Base-by-base conservation (phyloP, 2,329 filamentous ascomycete genomes). In the Sporothrix inflata region DNA sequence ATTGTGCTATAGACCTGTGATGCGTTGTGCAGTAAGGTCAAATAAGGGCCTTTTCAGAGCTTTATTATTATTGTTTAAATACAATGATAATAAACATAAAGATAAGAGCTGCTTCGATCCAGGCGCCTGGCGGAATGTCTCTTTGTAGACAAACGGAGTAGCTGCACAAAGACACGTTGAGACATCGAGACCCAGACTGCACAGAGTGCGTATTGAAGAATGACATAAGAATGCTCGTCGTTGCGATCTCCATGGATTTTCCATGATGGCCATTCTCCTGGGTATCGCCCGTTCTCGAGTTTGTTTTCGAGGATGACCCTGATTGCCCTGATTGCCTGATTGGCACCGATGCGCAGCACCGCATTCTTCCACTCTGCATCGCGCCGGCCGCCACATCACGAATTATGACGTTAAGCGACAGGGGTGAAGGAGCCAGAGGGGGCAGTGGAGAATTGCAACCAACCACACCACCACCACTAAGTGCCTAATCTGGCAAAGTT, bases 371-470 rank as follows among this genome's bases (percentile, higher is more conserved):
- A 42, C n/a, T 63, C 38, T 45, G 21, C 2, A 27, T 45, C 34
- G 11, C 38, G n/a, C 38, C 38, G 6, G 60, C n/a, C 38, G 60
- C 38, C 55, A 38, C 60, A 65, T 65, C 60, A 45, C 60, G 60
- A 47, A 49, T 49, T 49, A 66, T 66, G 63, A 66, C 63, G 63
- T 66, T 49, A 4, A 12, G 24, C n/a, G 63, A 66, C 42, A 49
- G 24, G 63, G 24, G 61, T 14, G 30, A 34, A 34, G 30, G n/a
- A n/a, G 6, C 30, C 30, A 34, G 30, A 34, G 30, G 30, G 30
- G 30, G 30, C 30, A 34, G 30, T 6, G 24, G 53, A 57, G 24
- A 57, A n/a, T 57, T 30, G 30, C 30, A 34, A 34, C 30, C 30
- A 34, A 34, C 30, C 30, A 34, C n/a, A 34, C 30, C 30, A 34